A percentile compares a stretch with the other conserved stretches of the same genome.
Conservation (phyloP, 345 rosid genomes). For the Populus tremula region DNA sequence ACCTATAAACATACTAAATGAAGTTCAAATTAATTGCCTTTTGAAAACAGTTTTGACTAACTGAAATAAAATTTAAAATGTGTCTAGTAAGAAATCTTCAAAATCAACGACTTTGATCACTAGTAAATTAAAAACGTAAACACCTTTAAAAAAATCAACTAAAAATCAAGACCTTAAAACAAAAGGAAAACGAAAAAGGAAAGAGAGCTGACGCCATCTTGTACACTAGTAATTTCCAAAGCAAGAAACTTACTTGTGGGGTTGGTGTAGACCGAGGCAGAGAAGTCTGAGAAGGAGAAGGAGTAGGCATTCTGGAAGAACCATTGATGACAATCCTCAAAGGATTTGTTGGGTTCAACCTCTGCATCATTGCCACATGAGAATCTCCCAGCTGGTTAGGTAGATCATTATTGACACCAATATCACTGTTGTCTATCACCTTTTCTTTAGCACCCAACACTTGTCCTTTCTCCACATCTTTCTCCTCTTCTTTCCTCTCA, state of each 20-base stretch:
- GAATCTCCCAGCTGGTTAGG: constrained; percentile 21
- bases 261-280: constrained; percentile 78
- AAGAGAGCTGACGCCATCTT: not conserved
- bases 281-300: constrained; percentile 43
- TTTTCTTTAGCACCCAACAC: constrained; percentile 27
- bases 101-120: not conserved
- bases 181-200: not conserved
- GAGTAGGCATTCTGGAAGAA: constrained; percentile 49
- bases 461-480: constrained; percentile 53
- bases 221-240: not conserved
- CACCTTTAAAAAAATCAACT: too few species aligned
- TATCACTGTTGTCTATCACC: constrained; percentile 16
- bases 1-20: constrained; percentile 18
- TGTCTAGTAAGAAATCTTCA: not conserved
- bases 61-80: not conserved
- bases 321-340: constrained; percentile 59
- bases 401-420: not conserved
- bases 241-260: constrained; percentile 53
- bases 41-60: not conserved
- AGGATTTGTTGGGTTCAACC: constrained; percentile 78
- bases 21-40: constrained; percentile 3
- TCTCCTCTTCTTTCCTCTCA: constrained; percentile 17
- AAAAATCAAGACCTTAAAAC: constrained; percentile 1
- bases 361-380: constrained; percentile 57
- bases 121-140: not conserved